phyloP scores from a whole-genome alignment of 768 basidiomycete genomes.

The Russula dissimulans region DNA sequence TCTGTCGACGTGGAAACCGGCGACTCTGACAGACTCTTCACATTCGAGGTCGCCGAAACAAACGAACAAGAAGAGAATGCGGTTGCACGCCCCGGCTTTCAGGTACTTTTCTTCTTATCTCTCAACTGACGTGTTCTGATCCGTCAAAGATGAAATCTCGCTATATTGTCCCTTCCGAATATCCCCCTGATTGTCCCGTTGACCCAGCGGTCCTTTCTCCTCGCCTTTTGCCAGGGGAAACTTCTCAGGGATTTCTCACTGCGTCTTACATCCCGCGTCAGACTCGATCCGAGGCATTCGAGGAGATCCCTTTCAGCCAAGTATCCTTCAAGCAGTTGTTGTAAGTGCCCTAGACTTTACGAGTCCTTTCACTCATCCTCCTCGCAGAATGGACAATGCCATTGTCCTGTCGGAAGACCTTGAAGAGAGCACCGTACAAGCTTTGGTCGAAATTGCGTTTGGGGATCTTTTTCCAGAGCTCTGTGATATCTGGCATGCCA shows the following conservation, averaged over 20 bases:
- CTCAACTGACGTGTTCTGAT: neutral
- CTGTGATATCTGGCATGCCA: neutral
- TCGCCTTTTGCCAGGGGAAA: constrained; percentile 16
- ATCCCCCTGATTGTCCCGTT: neutral
- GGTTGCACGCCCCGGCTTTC: constrained; percentile 36
- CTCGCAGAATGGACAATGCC: neutral
- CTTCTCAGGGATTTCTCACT: constrained; percentile 15
- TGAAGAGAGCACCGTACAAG: neutral
- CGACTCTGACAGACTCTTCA: constrained; percentile 39
- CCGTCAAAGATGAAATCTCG: neutral
- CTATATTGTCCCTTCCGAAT: neutral
- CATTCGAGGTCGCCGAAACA: constrained; percentile 46
- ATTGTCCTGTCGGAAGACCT: constrained; percentile 1
- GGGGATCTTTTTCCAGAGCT: neutral
- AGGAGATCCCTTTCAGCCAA: neutral
- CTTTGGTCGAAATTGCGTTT: neutral
- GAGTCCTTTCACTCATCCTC: neutral
- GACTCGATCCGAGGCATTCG: neutral
- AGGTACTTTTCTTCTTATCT: constrained; percentile 25
- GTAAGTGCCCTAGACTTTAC: neutral
- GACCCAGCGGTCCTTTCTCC: neutral
- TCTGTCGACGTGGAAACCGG: constrained; percentile 32
- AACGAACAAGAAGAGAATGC: constrained; percentile 48
- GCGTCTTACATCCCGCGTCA: neutral
- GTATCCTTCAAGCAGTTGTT: constrained; percentile 1